A percentile compares a stretch with the other conserved stretches of the same genome.
Evolutionary conservation across 345 rosid species (phyloP).

Genomic region (Eucalyptus pauciflora): DNA sequence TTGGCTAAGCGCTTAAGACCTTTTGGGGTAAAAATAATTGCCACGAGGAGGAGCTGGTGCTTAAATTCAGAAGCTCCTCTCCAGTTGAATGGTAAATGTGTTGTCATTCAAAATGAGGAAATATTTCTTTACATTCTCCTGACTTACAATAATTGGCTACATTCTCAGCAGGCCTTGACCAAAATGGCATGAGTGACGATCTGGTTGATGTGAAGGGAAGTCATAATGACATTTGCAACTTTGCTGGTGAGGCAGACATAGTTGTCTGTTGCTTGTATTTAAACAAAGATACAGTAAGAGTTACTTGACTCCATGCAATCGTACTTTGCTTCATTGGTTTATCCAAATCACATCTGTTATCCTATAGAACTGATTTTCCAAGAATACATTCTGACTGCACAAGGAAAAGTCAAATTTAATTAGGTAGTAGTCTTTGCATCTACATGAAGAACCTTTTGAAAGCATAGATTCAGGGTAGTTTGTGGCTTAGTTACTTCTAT

Average conservation of each 20-base stretch:
- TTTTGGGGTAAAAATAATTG: constrained; percentile 74
- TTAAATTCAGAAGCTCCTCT: constrained; percentile 5
- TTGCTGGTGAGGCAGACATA: constrained; percentile 66
- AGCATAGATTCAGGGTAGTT: background rate
- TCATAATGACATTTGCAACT: constrained; percentile 57
- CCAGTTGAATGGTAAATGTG: constrained; percentile 5
- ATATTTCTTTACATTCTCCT: background rate
- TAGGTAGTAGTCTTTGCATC: background rate
- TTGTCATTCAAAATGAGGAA: too few species aligned
- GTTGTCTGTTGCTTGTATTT: constrained; percentile 62
- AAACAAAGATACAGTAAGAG: constrained; percentile 67
- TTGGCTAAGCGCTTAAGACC: constrained; percentile 76
- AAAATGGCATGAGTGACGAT: constrained; percentile 7
- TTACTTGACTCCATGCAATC: background rate
- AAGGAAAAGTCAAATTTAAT: background rate
- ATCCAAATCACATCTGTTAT: background rate
- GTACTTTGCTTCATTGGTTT: background rate
- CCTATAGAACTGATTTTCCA: background rate
- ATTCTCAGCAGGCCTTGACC: constrained; percentile 5
- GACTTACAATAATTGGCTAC: background rate
- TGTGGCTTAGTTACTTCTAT: background rate
- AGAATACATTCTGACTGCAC: background rate
- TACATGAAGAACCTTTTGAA: background rate
- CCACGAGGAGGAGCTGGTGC: constrained; percentile 77
- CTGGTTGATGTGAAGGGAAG: constrained; percentile 77